Conservation (phyloP, 1,139 yeast genomes). For the Suhomyces choctaworum region DNA sequence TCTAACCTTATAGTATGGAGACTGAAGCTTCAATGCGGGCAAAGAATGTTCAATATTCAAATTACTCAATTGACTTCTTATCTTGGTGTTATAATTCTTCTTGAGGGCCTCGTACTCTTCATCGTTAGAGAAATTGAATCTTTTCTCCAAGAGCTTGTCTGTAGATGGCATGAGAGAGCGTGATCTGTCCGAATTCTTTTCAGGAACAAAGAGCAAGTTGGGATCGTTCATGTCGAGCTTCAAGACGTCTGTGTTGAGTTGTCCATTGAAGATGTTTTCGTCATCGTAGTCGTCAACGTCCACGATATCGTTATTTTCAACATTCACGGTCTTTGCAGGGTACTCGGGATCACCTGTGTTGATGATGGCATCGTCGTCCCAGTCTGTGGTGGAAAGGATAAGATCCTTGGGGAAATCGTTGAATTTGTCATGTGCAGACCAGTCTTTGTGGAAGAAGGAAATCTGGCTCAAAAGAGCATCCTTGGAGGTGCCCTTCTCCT, state of each 20-base stretch:
- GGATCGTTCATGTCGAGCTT: slow-evolving; percentile 88
- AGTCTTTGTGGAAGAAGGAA: slow-evolving; percentile 40
- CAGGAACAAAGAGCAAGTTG: slow-evolving; percentile 63
- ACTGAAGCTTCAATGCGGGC: slow-evolving; percentile 84
- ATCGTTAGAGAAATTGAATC: slow-evolving; percentile 87
- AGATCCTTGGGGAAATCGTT: slow-evolving; percentile 55
- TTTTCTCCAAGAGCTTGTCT: slow-evolving; percentile 49
- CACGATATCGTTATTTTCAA: slow-evolving; percentile 15
- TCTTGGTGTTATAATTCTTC: slow-evolving; percentile 86
- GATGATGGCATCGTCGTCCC: slow-evolving; percentile 73
- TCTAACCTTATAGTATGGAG: slow-evolving; percentile 87
- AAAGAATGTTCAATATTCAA: slow-evolving; percentile 87
- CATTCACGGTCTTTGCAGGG: slow-evolving; percentile 9
- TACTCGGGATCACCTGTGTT: slow-evolving; percentile 41
- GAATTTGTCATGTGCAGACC: slow-evolving; percentile 40
- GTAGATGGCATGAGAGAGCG: slow-evolving; percentile 44
- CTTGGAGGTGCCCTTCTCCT: slow-evolving; percentile 20
- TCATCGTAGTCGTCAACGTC: slow-evolving; percentile 59
- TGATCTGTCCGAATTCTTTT: slow-evolving; percentile 25
- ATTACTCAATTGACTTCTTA: slow-evolving; percentile 90
- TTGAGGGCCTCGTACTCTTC: slow-evolving; percentile 78
- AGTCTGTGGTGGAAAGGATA: slow-evolving; percentile 73
- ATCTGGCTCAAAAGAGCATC: slow-evolving; percentile 25
- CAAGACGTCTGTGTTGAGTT: slow-evolving; percentile 45
- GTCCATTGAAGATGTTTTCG: slow-evolving; percentile 78